These are phyloP conservation scores for Bocquillonia castaneifolia DNA, from an alignment of 441 rosid genomes.

Conservation along the genomic window DNA sequence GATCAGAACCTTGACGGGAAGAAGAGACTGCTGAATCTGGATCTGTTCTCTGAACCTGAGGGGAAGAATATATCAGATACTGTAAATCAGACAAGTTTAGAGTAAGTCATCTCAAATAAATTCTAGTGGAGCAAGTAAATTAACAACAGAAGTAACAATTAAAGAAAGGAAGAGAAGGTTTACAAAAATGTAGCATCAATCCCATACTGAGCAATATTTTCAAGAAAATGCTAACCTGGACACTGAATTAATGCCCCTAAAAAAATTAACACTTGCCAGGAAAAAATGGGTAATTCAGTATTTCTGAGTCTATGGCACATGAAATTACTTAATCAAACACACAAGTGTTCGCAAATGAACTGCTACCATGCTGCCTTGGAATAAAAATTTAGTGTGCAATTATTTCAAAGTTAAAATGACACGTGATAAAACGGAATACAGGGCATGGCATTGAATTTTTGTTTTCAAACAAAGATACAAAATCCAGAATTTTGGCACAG, in stretches of 20 bases:
- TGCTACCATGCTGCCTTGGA: not conserved
- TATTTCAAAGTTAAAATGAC: not conserved
- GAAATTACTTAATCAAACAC: not conserved
- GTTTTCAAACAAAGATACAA: not conserved
- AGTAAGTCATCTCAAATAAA: not conserved
- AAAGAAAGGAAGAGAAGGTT: not conserved
- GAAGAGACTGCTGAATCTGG: conserved; percentile 88
- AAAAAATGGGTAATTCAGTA: not conserved
- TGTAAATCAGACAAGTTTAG: not conserved
- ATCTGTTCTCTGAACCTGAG: conserved; percentile 74
- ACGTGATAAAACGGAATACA: not conserved
- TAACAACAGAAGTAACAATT: not conserved
- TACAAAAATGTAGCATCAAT: not conserved
- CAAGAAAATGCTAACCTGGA: too few relatives aligned
- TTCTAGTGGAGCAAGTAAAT: not conserved
- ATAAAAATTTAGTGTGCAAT: too few relatives aligned
- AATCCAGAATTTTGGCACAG: not conserved
- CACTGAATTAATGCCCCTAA: not conserved
- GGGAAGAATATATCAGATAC: conserved; percentile 1
- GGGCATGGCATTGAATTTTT: not conserved
- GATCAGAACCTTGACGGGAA: conserved; percentile 84
- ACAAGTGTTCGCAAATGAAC: not conserved
- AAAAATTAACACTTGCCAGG: not conserved
- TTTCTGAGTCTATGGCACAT: not conserved
- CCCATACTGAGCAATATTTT: not conserved